Evolutionary conservation across 2,329 filamentous ascomycete species (phyloP).

Genomic region (Paramyrothecium roridum): DNA sequence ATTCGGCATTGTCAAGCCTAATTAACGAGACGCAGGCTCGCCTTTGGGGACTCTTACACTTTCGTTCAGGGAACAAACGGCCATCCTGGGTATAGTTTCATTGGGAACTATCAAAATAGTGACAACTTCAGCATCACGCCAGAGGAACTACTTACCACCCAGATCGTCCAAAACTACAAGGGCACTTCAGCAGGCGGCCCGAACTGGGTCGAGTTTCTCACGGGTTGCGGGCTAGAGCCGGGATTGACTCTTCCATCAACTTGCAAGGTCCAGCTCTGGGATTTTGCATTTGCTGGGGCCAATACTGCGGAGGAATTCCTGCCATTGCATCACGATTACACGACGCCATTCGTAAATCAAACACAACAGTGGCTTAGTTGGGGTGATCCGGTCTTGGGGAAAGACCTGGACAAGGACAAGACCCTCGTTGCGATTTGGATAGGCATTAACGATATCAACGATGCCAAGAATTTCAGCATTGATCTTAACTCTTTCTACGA

Average conservation of each 20-base stretch:
- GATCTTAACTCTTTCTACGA: slow-evolving; percentile 3
- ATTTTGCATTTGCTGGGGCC: slow-evolving; percentile 7
- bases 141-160: slow-evolving; percentile 1
- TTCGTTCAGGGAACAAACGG: slow-evolving; percentile 5
- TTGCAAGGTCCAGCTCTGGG: slow-evolving; percentile 6
- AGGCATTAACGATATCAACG: slow-evolving; percentile 7
- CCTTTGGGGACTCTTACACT: slow-evolving; percentile 9
- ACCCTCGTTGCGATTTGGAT: slow-evolving; percentile 7
- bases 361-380: slow-evolving; percentile 8
- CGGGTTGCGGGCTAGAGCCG: slow-evolving; percentile 4
- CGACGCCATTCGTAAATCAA: slow-evolving; percentile 6
- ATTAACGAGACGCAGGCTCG: not conserved
- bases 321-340: slow-evolving; percentile 5
- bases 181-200: slow-evolving; percentile 6
- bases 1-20: not conserved
- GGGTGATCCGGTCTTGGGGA: slow-evolving; percentile 4
- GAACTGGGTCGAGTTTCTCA: slow-evolving; percentile 7
- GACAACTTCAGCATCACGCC: slow-evolving; percentile 6
- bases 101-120: slow-evolving; percentile 2
- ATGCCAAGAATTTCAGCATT: not conserved
- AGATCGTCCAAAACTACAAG: slow-evolving; percentile 4
- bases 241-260: slow-evolving; percentile 4
- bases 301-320: slow-evolving; percentile 3
- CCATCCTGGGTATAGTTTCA: slow-evolving; percentile 8
- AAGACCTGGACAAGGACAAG: slow-evolving; percentile 1